Evolutionary conservation across 2,329 filamentous ascomycete species (phyloP).

Genomic region (Plectosphaerella cucumerina): DNA sequence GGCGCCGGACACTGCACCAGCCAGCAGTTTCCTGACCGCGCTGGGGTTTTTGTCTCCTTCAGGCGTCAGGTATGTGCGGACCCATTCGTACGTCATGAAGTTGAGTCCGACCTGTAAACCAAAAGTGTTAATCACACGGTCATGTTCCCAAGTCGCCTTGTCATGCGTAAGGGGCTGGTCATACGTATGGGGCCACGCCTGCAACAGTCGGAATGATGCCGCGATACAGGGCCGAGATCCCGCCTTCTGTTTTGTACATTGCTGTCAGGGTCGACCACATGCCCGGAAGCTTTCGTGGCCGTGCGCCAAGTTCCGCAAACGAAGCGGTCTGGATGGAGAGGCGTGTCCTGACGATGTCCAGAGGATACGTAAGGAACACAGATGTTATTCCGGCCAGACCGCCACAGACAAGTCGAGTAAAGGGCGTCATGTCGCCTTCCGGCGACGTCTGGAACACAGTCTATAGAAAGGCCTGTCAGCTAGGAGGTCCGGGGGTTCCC

Average conservation of each 20-base stretch:
- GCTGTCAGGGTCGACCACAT: slow-evolving; percentile 81
- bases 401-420: slow-evolving; percentile 81
- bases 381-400: slow-evolving; percentile 92
- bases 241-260: slow-evolving; percentile 93
- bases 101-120: slow-evolving; percentile 78
- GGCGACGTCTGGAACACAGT: slow-evolving; percentile 75
- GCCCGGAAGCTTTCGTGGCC: slow-evolving; percentile 69
- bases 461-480: slow-evolving; percentile 22
- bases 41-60: slow-evolving; percentile 83
- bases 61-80: slow-evolving; percentile 77
- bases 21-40: slow-evolving; percentile 74
- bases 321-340: slow-evolving; percentile 98
- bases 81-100: slow-evolving; percentile 96
- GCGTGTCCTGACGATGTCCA: slow-evolving; percentile 94
- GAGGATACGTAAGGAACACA: slow-evolving; percentile 89
- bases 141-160: too few relatives aligned
- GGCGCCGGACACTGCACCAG: slow-evolving; percentile 91
- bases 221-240: slow-evolving; percentile 79
- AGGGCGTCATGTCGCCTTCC: slow-evolving; percentile 67
- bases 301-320: slow-evolving; percentile 69
- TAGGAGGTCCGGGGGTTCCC: neutral
- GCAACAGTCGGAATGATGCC: slow-evolving; percentile 92
- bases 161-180: slow-evolving; percentile 12
- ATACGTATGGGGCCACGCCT: slow-evolving; percentile 89
- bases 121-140: too few relatives aligned